Evolutionary conservation across 1,284 basidiomycete species (phyloP).

Genomic region (Xerocomus nothofagi): DNA sequence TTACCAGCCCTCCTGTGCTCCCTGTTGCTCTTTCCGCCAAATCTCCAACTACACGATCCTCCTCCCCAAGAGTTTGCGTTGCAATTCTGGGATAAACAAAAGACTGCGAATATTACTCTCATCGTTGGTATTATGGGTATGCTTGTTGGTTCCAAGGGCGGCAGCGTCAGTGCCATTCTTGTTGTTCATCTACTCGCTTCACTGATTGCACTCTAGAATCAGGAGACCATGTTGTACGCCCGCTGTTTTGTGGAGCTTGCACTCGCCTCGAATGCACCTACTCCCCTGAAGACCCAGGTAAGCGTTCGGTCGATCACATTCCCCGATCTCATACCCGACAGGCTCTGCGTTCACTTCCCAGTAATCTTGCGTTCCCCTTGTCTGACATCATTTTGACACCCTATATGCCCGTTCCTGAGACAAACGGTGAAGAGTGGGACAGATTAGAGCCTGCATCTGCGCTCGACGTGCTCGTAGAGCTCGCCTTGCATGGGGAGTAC

Average conservation of each 20-base stretch:
- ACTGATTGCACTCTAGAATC: slow-evolving; percentile 40
- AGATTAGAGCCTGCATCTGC: slow-evolving; percentile 73
- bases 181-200: background rate
- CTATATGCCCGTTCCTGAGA: slow-evolving; percentile 80
- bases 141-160: slow-evolving; percentile 71
- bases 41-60: slow-evolving; percentile 59
- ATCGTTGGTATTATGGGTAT: slow-evolving; percentile 80
- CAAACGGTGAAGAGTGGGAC: slow-evolving; percentile 87
- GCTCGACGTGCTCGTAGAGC: slow-evolving; percentile 72
- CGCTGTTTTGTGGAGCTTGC: slow-evolving; percentile 87
- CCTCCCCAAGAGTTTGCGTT: slow-evolving; percentile 92
- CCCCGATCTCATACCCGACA: slow-evolving; percentile 33
- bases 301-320: slow-evolving; percentile 8
- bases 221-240: slow-evolving; percentile 67
- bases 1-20: slow-evolving; percentile 81
- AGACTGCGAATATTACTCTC: slow-evolving; percentile 74
- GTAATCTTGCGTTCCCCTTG: slow-evolving; percentile 58
- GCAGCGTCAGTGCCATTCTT: slow-evolving; percentile 46
- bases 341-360: slow-evolving; percentile 67
- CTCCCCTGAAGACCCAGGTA: slow-evolving; percentile 82
- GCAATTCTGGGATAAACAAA: slow-evolving; percentile 96
- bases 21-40: slow-evolving; percentile 84
- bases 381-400: slow-evolving; percentile 67
- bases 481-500: slow-evolving; percentile 77
- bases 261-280: slow-evolving; percentile 90